Conservation (phyloP, 305 asterid genomes). For the Salvia sclarea region DNA sequence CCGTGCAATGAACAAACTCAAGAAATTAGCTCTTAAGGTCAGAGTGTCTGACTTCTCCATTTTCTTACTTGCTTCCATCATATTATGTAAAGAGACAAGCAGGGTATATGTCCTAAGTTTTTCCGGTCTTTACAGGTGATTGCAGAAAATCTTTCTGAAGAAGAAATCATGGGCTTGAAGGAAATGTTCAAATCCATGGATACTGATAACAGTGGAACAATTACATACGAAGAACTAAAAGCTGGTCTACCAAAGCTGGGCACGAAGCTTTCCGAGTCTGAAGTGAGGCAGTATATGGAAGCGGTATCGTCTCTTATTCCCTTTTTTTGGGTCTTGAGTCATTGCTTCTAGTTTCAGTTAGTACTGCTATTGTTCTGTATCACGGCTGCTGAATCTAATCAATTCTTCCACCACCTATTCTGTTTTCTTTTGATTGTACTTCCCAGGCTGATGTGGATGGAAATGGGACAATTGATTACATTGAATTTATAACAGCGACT, state of each 20-base stretch:
- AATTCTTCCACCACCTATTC: not conserved
- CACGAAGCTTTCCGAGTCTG: slow-evolving; percentile 85
- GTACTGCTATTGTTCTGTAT: not conserved
- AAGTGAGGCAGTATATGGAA: slow-evolving; percentile 94
- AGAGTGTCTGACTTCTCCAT: not conserved
- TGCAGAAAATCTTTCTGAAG: slow-evolving; percentile 72
- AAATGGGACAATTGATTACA: slow-evolving; percentile 87
- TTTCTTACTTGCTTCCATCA: not conserved
- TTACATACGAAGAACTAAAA: slow-evolving; percentile 87
- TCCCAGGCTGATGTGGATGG: slow-evolving; percentile 96
- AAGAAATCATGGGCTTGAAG: slow-evolving; percentile 95
- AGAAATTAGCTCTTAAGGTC: slow-evolving; percentile 96
- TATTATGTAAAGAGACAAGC: slow-evolving; percentile 11
- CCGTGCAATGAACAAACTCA: slow-evolving; percentile 97
- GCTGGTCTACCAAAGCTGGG: slow-evolving; percentile 90
- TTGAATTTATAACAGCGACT: slow-evolving; percentile 91
- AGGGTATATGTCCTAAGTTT: slow-evolving; percentile 1
- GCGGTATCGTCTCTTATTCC: slow-evolving; percentile 60
- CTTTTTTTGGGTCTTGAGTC: slow-evolving; percentile 10
- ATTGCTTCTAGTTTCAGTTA: slow-evolving; percentile 22
- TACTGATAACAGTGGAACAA: slow-evolving; percentile 89
- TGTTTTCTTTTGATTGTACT: not conserved
- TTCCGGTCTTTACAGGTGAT: slow-evolving; percentile 58
- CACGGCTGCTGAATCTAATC: not conserved
- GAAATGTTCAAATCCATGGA: slow-evolving; percentile 95